Percentiles rank a stretch among this genome's conserved stretches.
Conservation (phyloP, 163 green algal species). For the Chlamydomonas reinhardtii region DNA sequence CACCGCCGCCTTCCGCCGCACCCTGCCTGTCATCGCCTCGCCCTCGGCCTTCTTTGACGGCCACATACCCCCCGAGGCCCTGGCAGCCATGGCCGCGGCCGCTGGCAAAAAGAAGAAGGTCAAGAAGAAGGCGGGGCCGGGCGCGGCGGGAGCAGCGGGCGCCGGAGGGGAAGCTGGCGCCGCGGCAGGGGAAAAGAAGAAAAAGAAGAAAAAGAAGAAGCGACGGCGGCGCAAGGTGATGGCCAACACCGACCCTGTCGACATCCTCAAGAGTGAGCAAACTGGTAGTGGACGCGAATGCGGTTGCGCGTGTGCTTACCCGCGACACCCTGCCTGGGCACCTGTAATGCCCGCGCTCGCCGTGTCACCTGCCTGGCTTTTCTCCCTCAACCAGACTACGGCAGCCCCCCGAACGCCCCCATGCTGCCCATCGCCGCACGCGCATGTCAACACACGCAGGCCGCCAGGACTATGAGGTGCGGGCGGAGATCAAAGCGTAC, state of each 20-base stretch:
- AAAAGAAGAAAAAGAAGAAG: constrained; percentile 13
- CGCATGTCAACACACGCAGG: neutral
- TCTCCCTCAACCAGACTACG: no score
- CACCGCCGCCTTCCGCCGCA: constrained; percentile 29
- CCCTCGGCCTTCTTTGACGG: constrained; percentile 45
- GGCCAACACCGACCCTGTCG: neutral
- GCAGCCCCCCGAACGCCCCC: no score
- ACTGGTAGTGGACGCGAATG: no score
- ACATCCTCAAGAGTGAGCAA: constrained; percentile 13
- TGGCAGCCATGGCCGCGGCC: neutral
- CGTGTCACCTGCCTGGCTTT: no score
- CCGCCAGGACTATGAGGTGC: constrained; percentile 8
- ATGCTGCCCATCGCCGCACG: no score
- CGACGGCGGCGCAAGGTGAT: neutral
- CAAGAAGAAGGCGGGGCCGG: neutral
- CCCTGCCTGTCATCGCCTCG: constrained; percentile 39
- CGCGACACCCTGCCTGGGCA: neutral
- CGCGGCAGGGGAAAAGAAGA: neutral
- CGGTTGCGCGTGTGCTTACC: neutral
- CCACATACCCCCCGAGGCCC: constrained; percentile 3
- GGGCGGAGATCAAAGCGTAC: constrained; percentile 20
- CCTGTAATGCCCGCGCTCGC: no score
- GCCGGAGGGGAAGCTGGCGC: neutral
- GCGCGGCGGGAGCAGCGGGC: neutral
- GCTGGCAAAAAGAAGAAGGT: neutral